Conservation (phyloP, 257 asterid genomes). For the Schizonepeta tenuifolia region DNA sequence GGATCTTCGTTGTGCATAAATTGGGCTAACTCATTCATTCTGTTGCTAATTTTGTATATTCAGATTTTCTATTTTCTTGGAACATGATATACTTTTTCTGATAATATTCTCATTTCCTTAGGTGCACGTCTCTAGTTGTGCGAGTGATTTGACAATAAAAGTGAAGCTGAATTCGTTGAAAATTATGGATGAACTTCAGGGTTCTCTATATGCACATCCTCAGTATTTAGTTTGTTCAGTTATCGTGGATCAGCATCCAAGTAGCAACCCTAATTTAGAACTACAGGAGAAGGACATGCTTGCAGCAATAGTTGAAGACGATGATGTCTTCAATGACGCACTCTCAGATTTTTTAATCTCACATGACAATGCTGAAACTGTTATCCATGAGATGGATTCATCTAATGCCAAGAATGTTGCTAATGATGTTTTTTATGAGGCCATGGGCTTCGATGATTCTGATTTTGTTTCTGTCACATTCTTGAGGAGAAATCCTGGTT, state of each 20-base stretch:
- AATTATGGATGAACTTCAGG: conserved; percentile 90
- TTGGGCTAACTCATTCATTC: neutral
- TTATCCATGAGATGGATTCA: conserved; percentile 62
- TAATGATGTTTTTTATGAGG: conserved; percentile 83
- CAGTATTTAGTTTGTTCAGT: conserved; percentile 89
- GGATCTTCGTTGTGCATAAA: conserved; percentile 1
- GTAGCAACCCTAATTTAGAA: conserved; percentile 50
- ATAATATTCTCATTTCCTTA: conserved; percentile 42
- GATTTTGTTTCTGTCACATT: conserved; percentile 89
- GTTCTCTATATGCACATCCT: conserved; percentile 61
- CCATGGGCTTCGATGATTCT: conserved; percentile 82
- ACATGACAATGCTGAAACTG: conserved; percentile 68
- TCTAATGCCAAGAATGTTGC: conserved; percentile 45
- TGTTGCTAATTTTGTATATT: conserved; percentile 20
- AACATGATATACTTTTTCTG: conserved; percentile 4
- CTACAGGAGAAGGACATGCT: conserved; percentile 51
- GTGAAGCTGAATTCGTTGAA: conserved; percentile 91
- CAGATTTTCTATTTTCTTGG: conserved; percentile 9
- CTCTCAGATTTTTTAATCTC: conserved; percentile 74
- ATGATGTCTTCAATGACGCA: conserved; percentile 89
- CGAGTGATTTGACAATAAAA: conserved; percentile 75
- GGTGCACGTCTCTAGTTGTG: conserved; percentile 81
- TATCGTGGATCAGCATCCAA: conserved; percentile 52
- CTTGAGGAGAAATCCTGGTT: conserved; percentile 67
- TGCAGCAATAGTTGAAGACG: conserved; percentile 60